Conservation (phyloP, 257 asterid genomes). For the Solanum clarkiae region DNA sequence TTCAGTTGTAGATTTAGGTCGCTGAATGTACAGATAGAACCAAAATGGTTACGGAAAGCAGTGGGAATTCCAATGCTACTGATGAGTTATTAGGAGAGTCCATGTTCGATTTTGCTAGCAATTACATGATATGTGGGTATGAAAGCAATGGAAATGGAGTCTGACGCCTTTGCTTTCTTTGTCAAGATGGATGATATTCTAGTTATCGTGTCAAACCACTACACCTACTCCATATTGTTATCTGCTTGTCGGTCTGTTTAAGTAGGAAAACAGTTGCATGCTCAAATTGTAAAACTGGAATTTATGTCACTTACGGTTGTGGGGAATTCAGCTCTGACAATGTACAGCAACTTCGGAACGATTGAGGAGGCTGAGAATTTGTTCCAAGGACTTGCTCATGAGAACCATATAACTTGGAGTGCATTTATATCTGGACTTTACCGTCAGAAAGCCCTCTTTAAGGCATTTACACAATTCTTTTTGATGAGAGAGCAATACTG, state of each 20-base stretch:
- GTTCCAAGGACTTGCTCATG: neutral
- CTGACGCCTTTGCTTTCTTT: slow-evolving; percentile 2
- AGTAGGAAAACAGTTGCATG: slow-evolving; percentile 18
- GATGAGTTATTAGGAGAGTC: neutral
- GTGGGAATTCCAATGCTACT: neutral
- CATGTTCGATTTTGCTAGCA: neutral
- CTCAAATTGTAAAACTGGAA: slow-evolving; percentile 1
- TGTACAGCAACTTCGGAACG: slow-evolving; percentile 10
- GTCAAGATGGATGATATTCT: neutral
- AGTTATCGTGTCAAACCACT: slow-evolving; percentile 6
- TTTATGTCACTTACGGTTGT: neutral
- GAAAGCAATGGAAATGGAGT: slow-evolving; percentile 1
- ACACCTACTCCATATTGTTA: slow-evolving; percentile 8
- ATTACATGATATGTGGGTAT: slow-evolving; percentile 6
- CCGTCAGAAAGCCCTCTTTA: slow-evolving; percentile 1
- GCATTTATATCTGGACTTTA: slow-evolving; percentile 11
- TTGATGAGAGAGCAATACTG: slow-evolving; percentile 8
- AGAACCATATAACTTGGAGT: slow-evolving; percentile 10
- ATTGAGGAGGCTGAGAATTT: slow-evolving; percentile 13
- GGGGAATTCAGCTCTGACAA: slow-evolving; percentile 14
- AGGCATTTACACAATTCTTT: slow-evolving; percentile 4
- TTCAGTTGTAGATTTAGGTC: neutral
- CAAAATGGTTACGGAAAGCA: neutral
- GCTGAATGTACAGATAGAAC: neutral
- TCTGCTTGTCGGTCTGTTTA: slow-evolving; percentile 2